Percentiles rank a stretch among this genome's conserved stretches.
Evolutionary conservation across 257 asterid genomes (phyloP).

Genomic region (Solanum neorickii): DNA sequence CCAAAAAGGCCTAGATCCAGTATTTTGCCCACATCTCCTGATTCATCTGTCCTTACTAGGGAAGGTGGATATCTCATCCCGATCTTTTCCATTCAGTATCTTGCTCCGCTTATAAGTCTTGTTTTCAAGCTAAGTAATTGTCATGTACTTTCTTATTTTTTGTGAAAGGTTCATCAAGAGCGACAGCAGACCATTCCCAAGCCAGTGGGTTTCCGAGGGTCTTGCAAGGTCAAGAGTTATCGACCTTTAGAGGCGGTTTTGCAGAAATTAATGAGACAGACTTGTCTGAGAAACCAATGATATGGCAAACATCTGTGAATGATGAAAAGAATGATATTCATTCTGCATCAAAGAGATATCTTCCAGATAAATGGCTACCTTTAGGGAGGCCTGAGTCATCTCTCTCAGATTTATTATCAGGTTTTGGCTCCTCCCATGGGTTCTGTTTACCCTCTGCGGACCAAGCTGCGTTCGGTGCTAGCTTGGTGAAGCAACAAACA

Average conservation of each 20-base stretch:
- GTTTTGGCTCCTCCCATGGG: constrained; percentile 56
- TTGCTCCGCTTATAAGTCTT: not conserved
- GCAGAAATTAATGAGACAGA: constrained; percentile 58
- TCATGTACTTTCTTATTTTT: not conserved
- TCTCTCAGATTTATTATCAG: constrained; percentile 64
- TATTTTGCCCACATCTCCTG: constrained; percentile 63
- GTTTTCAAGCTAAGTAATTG: not conserved
- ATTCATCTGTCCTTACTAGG: constrained; percentile 67
- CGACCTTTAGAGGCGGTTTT: constrained; percentile 65
- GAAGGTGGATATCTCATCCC: constrained; percentile 43
- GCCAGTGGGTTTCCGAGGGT: constrained; percentile 63
- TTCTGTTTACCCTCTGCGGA: constrained; percentile 30
- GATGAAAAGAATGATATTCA: constrained; percentile 39
- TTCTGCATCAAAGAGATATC: constrained; percentile 40
- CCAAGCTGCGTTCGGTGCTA: constrained; percentile 16
- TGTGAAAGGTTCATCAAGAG: constrained; percentile 52
- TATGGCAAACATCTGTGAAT: constrained; percentile 45
- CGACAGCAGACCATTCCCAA: constrained; percentile 61
- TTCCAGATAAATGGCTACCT: constrained; percentile 53
- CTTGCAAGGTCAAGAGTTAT: constrained; percentile 91
- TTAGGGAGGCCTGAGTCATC: constrained; percentile 62
- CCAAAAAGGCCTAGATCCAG: constrained; percentile 69
- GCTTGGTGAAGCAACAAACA: constrained; percentile 22
- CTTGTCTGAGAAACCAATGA: constrained; percentile 49
- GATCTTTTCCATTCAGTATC: not conserved